Percentiles rank a stretch among this genome's conserved stretches.
Conservation (phyloP, 768 basidiomycete species). For the Amanita muscaria region DNA sequence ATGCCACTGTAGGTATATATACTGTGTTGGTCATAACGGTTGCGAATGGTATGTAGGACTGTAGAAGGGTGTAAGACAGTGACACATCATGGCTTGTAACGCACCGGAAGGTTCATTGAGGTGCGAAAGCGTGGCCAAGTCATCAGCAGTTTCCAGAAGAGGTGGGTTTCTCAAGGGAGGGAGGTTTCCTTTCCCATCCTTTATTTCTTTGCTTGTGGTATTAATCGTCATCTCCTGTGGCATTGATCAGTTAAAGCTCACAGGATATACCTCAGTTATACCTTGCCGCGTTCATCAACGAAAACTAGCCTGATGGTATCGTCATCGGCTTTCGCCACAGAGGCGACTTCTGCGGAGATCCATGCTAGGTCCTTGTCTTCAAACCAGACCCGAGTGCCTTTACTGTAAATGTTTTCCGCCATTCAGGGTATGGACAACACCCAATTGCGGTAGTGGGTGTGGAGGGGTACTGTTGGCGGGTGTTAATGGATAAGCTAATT, state of each 20-base stretch:
- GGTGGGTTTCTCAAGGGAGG: slow-evolving; percentile 97
- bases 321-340: slow-evolving; percentile 52
- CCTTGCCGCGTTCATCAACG: slow-evolving; percentile 85
- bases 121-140: slow-evolving; percentile 95
- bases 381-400: slow-evolving; percentile 87
- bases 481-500: slow-evolving; percentile 1
- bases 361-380: slow-evolving; percentile 92
- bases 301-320: slow-evolving; percentile 80
- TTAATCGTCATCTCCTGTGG: slow-evolving; percentile 68
- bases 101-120: slow-evolving; percentile 94
- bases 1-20: slow-evolving; percentile 99
- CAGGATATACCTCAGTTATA: slow-evolving; percentile 9
- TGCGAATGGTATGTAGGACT: slow-evolving; percentile 96
- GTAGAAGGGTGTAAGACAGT: slow-evolving; percentile 1
- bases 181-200: slow-evolving; percentile 67
- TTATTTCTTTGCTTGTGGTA: slow-evolving; percentile 74
- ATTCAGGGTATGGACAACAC: slow-evolving; percentile 29
- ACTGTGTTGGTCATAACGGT: slow-evolving; percentile 93
- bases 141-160: slow-evolving; percentile 91
- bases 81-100: slow-evolving; percentile 15
- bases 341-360: slow-evolving; percentile 81
- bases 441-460: slow-evolving; percentile 11
- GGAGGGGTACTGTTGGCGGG: slow-evolving; percentile 10
- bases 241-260: slow-evolving; percentile 8
- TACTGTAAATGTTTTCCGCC: slow-evolving; percentile 90